Evolutionary conservation across 2,329 filamentous ascomycete genomes (phyloP).

Genomic region (Aspergillus felis): DNA sequence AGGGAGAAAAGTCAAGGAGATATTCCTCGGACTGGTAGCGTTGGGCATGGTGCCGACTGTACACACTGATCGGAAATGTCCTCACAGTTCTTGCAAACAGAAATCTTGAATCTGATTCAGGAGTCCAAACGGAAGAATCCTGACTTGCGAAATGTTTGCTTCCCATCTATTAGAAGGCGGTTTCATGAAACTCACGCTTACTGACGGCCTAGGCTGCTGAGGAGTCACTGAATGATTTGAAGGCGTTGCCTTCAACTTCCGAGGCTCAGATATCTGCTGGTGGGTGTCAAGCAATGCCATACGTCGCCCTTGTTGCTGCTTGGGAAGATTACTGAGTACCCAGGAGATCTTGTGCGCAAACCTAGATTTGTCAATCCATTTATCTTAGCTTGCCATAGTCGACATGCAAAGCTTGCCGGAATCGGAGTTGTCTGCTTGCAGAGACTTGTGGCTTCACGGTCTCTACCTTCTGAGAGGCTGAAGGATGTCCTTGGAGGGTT

Average conservation of each 20-base stretch:
- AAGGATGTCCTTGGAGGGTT: constrained; percentile 85
- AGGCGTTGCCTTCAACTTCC: constrained; percentile 66
- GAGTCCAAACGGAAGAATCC: constrained; percentile 94
- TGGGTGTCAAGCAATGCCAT: constrained; percentile 33
- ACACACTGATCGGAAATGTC: constrained; percentile 62
- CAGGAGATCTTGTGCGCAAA: constrained; percentile 73
- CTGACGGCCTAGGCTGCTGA: constrained; percentile 68
- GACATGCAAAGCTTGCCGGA: constrained; percentile 82
- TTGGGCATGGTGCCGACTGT: constrained; percentile 31
- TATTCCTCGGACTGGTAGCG: constrained; percentile 5
- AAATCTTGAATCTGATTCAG: constrained; percentile 86
- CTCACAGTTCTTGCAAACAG: constrained; percentile 80
- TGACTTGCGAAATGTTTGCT: constrained; percentile 68
- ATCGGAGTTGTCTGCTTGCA: constrained; percentile 88
- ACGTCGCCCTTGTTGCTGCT: background rate
- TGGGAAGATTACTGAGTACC: constrained; percentile 21
- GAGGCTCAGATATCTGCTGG: constrained; percentile 72
- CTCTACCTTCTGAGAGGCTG: constrained; percentile 72
- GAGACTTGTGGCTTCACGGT: constrained; percentile 76
- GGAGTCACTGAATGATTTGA: constrained; percentile 87
- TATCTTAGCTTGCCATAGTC: constrained; percentile 84
- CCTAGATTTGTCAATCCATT: constrained; percentile 89
- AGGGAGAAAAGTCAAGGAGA: background rate
- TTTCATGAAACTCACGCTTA: constrained; percentile 17
- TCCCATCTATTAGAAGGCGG: constrained; percentile 12